Conservation (phyloP, 306 rosid genomes). For the Ammopiptanthus mongolicus region DNA sequence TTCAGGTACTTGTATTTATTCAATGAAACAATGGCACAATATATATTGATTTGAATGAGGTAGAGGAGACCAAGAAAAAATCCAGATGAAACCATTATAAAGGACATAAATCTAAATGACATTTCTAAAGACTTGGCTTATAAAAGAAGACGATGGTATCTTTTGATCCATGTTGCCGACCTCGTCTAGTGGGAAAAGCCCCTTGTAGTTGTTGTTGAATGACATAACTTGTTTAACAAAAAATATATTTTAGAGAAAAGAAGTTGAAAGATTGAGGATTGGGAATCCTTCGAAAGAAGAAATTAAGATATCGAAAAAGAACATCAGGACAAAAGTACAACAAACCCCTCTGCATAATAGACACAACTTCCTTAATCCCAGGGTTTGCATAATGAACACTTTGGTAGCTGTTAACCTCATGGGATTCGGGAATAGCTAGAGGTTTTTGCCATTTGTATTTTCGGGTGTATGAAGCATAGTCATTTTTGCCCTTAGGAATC, state of each 20-base stretch:
- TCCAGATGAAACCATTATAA: no score
- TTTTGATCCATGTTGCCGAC: no score
- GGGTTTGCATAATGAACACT: background rate
- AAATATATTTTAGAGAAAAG: background rate
- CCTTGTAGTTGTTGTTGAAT: background rate
- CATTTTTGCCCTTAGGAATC: background rate
- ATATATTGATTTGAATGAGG: background rate
- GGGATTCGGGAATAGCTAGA: background rate
- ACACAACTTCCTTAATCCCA: background rate
- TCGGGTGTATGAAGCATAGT: background rate
- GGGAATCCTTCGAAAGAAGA: background rate
- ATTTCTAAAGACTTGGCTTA: no score
- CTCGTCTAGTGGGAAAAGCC: background rate
- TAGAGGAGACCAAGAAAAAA: no score
- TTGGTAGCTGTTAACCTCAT: background rate
- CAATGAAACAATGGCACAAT: background rate
- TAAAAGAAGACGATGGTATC: no score
- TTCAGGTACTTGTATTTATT: conserved; percentile 57
- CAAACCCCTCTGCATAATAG: background rate
- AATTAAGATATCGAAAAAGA: background rate
- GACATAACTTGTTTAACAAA: background rate
- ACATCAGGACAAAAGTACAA: background rate
- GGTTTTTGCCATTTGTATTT: background rate
- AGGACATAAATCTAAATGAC: no score
- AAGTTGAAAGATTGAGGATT: background rate